Conservation (phyloP, 345 rosid species). For the Lagerstroemia speciosa region DNA sequence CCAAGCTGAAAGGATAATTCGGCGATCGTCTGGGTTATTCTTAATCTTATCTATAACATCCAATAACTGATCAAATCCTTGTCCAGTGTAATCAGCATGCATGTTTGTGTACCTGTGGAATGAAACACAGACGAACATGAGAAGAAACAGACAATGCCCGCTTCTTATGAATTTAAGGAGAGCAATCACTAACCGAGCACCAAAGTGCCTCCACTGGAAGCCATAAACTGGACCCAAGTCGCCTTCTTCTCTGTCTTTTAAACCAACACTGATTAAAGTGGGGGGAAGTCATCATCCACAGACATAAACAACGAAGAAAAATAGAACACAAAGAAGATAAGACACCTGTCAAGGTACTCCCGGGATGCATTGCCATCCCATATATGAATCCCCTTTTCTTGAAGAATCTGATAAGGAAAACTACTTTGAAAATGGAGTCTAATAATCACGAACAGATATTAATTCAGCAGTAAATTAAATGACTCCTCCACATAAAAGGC, state of each 20-base stretch:
- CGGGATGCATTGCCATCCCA: conserved; percentile 99
- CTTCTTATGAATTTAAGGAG: conserved; percentile 3
- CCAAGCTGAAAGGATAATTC: conserved; percentile 93
- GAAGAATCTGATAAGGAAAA: conserved; percentile 58
- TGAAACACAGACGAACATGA: neutral
- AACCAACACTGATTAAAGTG: conserved; percentile 44
- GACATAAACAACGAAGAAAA: conserved; percentile 3
- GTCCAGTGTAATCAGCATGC: conserved; percentile 91
- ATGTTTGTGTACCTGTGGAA: conserved; percentile 70
- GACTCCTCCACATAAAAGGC: neutral
- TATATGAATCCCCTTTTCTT: conserved; percentile 79
- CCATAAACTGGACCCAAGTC: conserved; percentile 96
- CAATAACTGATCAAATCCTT: conserved; percentile 91
- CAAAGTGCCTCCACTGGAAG: conserved; percentile 99
- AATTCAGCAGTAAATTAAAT: neutral
- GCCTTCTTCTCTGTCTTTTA: conserved; percentile 81
- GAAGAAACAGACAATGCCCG: conserved; percentile 2
- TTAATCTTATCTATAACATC: conserved; percentile 89
- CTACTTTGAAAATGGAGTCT: conserved; percentile 6
- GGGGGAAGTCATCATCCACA: conserved; percentile 1
- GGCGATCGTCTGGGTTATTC: conserved; percentile 80
- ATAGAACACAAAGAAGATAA: neutral
- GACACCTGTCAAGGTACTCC: conserved; percentile 79
- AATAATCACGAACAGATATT: neutral
- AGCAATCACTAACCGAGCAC: conserved; percentile 58